Percentiles rank a stretch among this genome's conserved stretches.
These are phyloP conservation scores for Dendrothele bispora DNA, from an alignment of 768 basidiomycete genomes.

Conservation along the genomic window DNA sequence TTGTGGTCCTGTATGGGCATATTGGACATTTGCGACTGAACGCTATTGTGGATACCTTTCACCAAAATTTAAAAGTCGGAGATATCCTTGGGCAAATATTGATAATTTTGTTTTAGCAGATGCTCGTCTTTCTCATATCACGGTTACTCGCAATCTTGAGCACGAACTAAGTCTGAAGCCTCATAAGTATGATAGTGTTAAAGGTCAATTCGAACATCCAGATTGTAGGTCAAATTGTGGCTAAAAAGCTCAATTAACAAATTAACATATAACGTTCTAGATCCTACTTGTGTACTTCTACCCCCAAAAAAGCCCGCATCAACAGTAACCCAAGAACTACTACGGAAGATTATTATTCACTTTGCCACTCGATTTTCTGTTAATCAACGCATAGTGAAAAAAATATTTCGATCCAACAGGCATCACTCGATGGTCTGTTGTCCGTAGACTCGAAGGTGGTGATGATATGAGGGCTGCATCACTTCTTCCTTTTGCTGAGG, in stretches of 20 bases:
- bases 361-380: too few relatives aligned
- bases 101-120: conserved; percentile 6
- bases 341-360: too few relatives aligned
- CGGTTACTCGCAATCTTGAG: conserved; percentile 2
- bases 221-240: neutral
- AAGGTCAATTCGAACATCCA: neutral
- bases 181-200: neutral
- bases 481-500: conserved; percentile 15
- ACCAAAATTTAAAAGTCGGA: conserved; percentile 13
- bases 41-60: conserved; percentile 19
- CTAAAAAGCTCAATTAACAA: conserved; percentile 11
- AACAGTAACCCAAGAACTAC: too few relatives aligned
- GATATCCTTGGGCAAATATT: conserved; percentile 16
- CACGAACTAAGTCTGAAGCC: neutral
- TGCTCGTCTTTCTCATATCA: conserved; percentile 19
- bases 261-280: conserved; percentile 11
- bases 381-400: conserved; percentile 16
- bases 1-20: conserved; percentile 20
- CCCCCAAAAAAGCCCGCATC: conserved; percentile 15
- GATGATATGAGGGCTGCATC: conserved; percentile 24
- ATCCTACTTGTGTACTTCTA: conserved; percentile 26
- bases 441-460: conserved; percentile 23
- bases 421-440: too few relatives aligned
- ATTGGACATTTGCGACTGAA: conserved; percentile 26
- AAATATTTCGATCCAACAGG: conserved; percentile 18